Conservation (phyloP, 192 early-diverging fungal genomes). For the Geranomyces michiganensis region DNA sequence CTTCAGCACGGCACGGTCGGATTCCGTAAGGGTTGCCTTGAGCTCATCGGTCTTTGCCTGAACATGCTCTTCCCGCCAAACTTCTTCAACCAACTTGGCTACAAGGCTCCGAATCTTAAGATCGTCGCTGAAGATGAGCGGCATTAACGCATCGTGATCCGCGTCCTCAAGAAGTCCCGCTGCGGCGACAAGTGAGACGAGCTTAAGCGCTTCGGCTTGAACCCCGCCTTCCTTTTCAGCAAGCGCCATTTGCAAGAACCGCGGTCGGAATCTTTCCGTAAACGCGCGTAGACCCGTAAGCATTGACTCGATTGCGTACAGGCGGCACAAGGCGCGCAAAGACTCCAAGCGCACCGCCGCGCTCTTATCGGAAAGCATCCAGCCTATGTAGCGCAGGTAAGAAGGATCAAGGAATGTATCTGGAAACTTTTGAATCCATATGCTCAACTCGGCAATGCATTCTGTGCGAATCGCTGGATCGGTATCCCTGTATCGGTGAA, state of each 20-base stretch:
- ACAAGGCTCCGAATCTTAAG: constrained; percentile 66
- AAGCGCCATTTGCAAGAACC: constrained; percentile 78
- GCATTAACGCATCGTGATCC: constrained; percentile 62
- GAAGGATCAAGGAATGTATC: constrained; percentile 70
- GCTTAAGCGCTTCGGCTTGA: constrained; percentile 49
- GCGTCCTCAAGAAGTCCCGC: constrained; percentile 66
- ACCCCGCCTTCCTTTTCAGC: constrained; percentile 61
- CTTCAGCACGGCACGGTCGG: constrained; percentile 1
- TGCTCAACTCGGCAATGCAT: constrained; percentile 78
- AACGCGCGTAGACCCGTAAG: constrained; percentile 61
- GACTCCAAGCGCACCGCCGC: constrained; percentile 65
- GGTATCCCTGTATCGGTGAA: constrained; percentile 87
- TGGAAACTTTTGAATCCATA: constrained; percentile 74
- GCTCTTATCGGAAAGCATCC: constrained; percentile 81
- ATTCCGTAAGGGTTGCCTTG: neutral
- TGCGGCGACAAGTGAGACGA: constrained; percentile 48
- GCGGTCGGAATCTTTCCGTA: constrained; percentile 66
- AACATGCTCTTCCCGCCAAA: constrained; percentile 52
- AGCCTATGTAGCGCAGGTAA: constrained; percentile 84
- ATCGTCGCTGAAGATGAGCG: constrained; percentile 74
- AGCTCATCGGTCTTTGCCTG: constrained; percentile 24
- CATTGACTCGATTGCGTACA: constrained; percentile 61
- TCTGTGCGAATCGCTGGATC: constrained; percentile 83
- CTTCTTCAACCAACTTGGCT: constrained; percentile 64
- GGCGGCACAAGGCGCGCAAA: constrained; percentile 60